These are phyloP conservation scores for Tulasnella calospora DNA, from an alignment of 768 basidiomycete species.

Conservation along the genomic window DNA sequence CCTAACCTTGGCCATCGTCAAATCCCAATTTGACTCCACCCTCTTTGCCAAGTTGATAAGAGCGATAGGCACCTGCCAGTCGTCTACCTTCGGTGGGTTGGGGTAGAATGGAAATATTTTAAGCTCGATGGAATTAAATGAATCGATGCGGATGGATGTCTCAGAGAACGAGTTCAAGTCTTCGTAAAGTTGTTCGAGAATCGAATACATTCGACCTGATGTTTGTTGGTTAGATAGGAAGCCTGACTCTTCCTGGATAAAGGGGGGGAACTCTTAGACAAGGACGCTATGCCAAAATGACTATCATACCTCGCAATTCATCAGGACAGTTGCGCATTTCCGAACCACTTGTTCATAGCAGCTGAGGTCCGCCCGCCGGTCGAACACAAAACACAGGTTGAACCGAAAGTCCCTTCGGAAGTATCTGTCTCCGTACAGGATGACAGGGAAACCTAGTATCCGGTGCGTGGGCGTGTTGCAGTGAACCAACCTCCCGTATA, in stretches of 20 bases:
- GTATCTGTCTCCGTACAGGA: slow-evolving; percentile 62
- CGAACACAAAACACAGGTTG: slow-evolving; percentile 94
- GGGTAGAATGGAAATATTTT: slow-evolving; percentile 97
- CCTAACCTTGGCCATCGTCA: slow-evolving; percentile 79
- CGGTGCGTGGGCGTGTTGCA: slow-evolving; percentile 77
- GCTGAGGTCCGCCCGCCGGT: slow-evolving; percentile 76
- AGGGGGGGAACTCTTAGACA: neutral
- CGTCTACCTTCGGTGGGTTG: slow-evolving; percentile 81
- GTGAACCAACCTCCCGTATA: slow-evolving; percentile 85
- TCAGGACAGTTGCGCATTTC: slow-evolving; percentile 86
- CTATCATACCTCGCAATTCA: slow-evolving; percentile 73
- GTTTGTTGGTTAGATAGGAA: slow-evolving; percentile 75
- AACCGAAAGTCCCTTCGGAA: slow-evolving; percentile 84
- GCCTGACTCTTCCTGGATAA: slow-evolving; percentile 69
- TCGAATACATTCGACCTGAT: slow-evolving; percentile 62
- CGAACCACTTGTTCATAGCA: slow-evolving; percentile 95
- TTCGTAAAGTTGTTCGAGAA: slow-evolving; percentile 94
- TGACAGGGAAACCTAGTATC: slow-evolving; percentile 87
- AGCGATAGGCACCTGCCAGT: slow-evolving; percentile 94
- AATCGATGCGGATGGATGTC: slow-evolving; percentile 82
- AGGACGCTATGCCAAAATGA: neutral
- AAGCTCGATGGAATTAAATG: slow-evolving; percentile 89
- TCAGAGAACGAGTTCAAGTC: slow-evolving; percentile 97
- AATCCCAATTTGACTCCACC: slow-evolving; percentile 90
- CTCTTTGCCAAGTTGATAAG: slow-evolving; percentile 77